A percentile compares a stretch with the other conserved stretches of the same genome.
Evolutionary conservation across 1,284 basidiomycete genomes (phyloP).

Genomic region (Rhizoctonia solani): DNA sequence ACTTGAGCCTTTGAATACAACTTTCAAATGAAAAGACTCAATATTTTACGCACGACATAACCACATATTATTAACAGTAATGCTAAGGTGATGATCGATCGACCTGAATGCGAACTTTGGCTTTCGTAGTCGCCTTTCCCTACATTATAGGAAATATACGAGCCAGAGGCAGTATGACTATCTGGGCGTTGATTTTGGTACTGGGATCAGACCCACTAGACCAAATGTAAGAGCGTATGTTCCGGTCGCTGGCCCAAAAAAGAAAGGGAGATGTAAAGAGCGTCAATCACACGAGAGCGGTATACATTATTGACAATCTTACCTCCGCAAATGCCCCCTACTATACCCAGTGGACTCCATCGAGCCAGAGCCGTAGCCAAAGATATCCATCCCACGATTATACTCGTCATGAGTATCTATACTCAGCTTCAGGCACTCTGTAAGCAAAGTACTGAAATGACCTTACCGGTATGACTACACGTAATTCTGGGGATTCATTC

Average conservation of each 20-base stretch:
- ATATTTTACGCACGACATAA: too few species aligned
- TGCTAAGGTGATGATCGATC: neutral
- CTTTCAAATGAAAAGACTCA: too few species aligned
- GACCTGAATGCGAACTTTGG: neutral
- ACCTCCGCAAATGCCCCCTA: slow-evolving; percentile 20
- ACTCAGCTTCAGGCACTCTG: neutral
- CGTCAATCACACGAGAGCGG: neutral
- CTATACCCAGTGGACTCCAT: slow-evolving; percentile 10
- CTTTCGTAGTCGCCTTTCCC: too few species aligned
- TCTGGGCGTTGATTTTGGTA: slow-evolving; percentile 5
- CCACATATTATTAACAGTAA: neutral
- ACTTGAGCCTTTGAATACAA: too few species aligned
- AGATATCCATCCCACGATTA: slow-evolving; percentile 23
- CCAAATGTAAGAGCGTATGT: slow-evolving; percentile 38
- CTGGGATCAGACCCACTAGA: slow-evolving; percentile 37
- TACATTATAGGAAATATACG: too few species aligned
- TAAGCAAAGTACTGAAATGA: neutral
- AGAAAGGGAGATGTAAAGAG: neutral
- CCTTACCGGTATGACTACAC: slow-evolving; percentile 36
- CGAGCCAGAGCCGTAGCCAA: slow-evolving; percentile 17
- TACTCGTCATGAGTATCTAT: slow-evolving; percentile 22
- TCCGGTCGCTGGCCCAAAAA: slow-evolving; percentile 31
- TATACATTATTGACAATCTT: neutral
- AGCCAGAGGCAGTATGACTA: too few species aligned
- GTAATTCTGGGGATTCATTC: slow-evolving; percentile 33